Conservation (phyloP, 1,284 basidiomycete genomes). For the Rhizoctonia solani region DNA sequence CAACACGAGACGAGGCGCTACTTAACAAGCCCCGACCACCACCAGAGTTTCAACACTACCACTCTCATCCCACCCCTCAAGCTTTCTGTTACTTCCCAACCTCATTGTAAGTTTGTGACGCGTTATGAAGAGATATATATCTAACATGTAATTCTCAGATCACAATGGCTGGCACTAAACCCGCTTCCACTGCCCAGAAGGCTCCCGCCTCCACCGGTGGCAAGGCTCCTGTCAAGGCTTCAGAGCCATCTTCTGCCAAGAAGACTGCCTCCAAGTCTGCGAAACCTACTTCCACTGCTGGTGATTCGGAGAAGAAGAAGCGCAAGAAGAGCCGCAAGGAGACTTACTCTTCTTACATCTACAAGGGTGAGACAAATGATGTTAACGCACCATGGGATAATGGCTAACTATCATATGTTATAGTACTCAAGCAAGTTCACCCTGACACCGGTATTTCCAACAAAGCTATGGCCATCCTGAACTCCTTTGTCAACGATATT, state of each 20-base stretch:
- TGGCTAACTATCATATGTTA: background rate
- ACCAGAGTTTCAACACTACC: conserved; percentile 40
- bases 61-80: conserved; percentile 36
- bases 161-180: conserved; percentile 54
- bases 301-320: conserved; percentile 82
- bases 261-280: conserved; percentile 66
- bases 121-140: no score
- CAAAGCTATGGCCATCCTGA: conserved; percentile 95
- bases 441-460: conserved; percentile 97
- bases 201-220: conserved; percentile 56
- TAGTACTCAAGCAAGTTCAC: conserved; percentile 89
- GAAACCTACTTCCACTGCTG: conserved; percentile 53
- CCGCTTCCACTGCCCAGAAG: conserved; percentile 62
- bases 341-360: conserved; percentile 93
- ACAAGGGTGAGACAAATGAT: conserved; percentile 67
- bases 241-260: conserved; percentile 18
- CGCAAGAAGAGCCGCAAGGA: conserved; percentile 87
- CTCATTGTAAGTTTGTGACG: no score
- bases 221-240: conserved; percentile 53
- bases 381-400: conserved; percentile 35
- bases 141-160: conserved; percentile 14
- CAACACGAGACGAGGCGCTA: conserved; percentile 7
- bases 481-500: conserved; percentile 89
- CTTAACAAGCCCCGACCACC: conserved; percentile 34
- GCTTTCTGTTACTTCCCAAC: background rate